These are phyloP conservation scores for Blastocystis sp. DNA, from an alignment of 352 stramenopile species.

Conservation along the genomic window DNA sequence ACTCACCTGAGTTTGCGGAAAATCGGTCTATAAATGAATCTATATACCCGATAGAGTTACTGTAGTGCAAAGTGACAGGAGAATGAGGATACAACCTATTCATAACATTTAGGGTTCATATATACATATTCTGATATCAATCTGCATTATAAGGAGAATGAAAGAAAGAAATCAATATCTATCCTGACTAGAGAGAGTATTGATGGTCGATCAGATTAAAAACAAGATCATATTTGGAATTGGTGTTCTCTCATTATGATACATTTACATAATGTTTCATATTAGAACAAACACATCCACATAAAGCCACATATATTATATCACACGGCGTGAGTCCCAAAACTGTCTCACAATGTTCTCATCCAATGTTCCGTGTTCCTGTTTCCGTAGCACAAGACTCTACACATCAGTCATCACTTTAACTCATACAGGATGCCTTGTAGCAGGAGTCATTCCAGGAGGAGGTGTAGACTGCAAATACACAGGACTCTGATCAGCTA, in stretches of 20 bases:
- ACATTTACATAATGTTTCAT: conserved; percentile 73
- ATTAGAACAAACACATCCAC: conserved; percentile 76
- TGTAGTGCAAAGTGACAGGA: neutral
- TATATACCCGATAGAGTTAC: neutral
- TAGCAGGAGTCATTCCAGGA: too few species aligned
- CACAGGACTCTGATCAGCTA: too few species aligned
- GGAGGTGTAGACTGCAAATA: too few species aligned
- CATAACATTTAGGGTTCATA: neutral
- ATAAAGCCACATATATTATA: conserved; percentile 80
- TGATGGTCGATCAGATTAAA: neutral
- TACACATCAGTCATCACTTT: neutral
- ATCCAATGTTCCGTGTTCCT: neutral
- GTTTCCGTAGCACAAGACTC: neutral
- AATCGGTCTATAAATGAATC: neutral
- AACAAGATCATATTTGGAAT: too few species aligned
- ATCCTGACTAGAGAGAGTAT: neutral
- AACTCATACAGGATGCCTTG: too few species aligned
- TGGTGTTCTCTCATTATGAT: conserved; percentile 48
- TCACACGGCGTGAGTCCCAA: conserved; percentile 79
- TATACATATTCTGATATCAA: neutral
- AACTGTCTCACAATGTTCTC: conserved; percentile 73
- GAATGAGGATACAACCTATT: neutral
- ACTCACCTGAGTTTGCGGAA: neutral
- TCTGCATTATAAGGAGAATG: neutral
- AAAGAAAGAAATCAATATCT: neutral